Percentiles rank a stretch among this genome's conserved stretches.
Evolutionary conservation across 2,329 filamentous ascomycete genomes (phyloP).

Genomic region (Aureobasidium zeae): DNA sequence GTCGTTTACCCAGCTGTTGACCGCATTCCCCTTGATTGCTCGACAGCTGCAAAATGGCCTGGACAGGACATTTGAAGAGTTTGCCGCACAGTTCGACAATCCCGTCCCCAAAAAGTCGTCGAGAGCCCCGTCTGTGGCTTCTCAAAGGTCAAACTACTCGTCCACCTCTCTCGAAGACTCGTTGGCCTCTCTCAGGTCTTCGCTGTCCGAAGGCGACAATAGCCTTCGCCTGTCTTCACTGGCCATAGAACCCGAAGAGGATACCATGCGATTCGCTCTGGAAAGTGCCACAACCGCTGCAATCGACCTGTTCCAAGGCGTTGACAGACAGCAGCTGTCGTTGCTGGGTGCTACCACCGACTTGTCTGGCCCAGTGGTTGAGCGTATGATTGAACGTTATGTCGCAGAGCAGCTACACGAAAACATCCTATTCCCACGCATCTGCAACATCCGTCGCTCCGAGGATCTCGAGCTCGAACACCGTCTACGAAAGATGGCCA

Average conservation of each 20-base stretch:
- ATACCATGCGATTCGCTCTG: slow-evolving; percentile 75
- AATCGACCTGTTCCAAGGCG: slow-evolving; percentile 89
- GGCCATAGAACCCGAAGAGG: slow-evolving; percentile 82
- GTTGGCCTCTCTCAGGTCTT: slow-evolving; percentile 28
- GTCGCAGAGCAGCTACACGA: slow-evolving; percentile 89
- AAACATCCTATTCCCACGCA: slow-evolving; percentile 67
- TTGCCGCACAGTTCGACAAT: slow-evolving; percentile 74
- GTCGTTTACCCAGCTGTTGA: slow-evolving; percentile 80
- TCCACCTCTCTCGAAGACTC: slow-evolving; percentile 24
- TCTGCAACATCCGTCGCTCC: slow-evolving; percentile 65
- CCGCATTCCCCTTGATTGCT: slow-evolving; percentile 89
- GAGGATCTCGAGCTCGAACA: slow-evolving; percentile 84
- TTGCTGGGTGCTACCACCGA: slow-evolving; percentile 87
- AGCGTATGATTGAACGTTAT: slow-evolving; percentile 90
- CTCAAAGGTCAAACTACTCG: slow-evolving; percentile 27
- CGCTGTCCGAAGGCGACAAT: slow-evolving; percentile 29
- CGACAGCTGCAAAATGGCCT: slow-evolving; percentile 90
- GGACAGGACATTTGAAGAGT: slow-evolving; percentile 83
- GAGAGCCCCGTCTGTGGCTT: slow-evolving; percentile 28
- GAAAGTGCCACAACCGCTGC: slow-evolving; percentile 88
- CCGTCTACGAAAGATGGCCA: slow-evolving; percentile 86
- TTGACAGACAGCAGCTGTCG: slow-evolving; percentile 92
- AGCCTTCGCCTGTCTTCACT: slow-evolving; percentile 41
- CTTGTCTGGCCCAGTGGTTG: slow-evolving; percentile 81
- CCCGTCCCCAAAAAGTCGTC: slow-evolving; percentile 53